Percentiles rank a stretch among this genome's conserved stretches.
These are phyloP conservation scores for Mycena epipterygia DNA, from an alignment of 768 basidiomycete genomes.

Conservation along the genomic window DNA sequence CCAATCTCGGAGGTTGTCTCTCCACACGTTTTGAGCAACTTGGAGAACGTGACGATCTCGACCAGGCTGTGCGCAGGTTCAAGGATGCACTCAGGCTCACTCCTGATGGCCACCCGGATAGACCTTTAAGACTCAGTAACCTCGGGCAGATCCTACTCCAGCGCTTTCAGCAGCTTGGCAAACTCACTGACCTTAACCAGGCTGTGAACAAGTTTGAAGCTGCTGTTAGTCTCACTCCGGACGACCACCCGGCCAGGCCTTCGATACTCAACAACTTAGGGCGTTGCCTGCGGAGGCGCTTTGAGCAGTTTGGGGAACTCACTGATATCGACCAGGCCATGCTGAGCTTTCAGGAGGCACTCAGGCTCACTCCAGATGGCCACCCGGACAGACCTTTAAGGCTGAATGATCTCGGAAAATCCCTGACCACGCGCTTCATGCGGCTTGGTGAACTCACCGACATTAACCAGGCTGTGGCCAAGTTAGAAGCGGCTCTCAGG, in stretches of 20 bases:
- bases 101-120: too few species aligned
- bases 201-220: too few species aligned
- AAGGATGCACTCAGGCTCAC: too few species aligned
- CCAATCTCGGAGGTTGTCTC: too few species aligned
- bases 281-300: not conserved
- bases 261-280: slow-evolving; percentile 11
- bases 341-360: not conserved
- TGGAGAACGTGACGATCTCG: too few species aligned
- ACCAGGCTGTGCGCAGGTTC: too few species aligned
- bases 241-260: not conserved
- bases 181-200: too few species aligned
- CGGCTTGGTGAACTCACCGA: not conserved
- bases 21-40: too few species aligned
- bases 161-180: too few species aligned
- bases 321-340: not conserved
- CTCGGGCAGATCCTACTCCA: too few species aligned
- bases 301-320: slow-evolving; percentile 18
- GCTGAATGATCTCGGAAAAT: not conserved
- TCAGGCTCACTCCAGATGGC: not conserved
- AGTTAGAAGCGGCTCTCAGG: not conserved
- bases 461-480: not conserved
- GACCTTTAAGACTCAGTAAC: too few species aligned
- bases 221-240: slow-evolving; percentile 17
- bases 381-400: not conserved
- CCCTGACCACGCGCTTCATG: not conserved